Evolutionary conservation across 345 rosid species (phyloP).

Genomic region (Hypericum perforatum): DNA sequence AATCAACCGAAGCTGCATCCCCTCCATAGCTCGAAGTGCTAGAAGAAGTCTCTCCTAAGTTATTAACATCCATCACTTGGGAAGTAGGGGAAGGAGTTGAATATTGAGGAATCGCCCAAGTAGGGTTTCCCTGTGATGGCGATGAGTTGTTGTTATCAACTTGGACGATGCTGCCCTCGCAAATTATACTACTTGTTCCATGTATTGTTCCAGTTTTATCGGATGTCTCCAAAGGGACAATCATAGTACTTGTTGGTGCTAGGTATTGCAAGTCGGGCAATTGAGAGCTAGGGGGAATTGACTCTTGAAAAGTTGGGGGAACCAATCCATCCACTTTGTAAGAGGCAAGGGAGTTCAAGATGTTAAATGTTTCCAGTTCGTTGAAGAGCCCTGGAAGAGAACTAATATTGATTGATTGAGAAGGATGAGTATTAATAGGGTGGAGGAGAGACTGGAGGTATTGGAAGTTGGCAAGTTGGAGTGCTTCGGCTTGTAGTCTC

Average conservation of each 20-base stretch:
- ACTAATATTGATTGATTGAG: constrained; percentile 12
- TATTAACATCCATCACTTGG: not conserved
- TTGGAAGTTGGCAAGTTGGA: constrained; percentile 36
- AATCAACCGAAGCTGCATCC: constrained; percentile 21
- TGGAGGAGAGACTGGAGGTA: constrained; percentile 44
- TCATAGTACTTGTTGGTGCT: constrained; percentile 5
- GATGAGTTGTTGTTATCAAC: constrained; percentile 8
- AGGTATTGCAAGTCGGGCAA: constrained; percentile 41
- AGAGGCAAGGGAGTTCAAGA: constrained; percentile 27
- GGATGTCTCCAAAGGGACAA: too few relatives aligned
- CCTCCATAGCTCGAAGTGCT: constrained; percentile 24
- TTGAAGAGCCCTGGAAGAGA: not conserved
- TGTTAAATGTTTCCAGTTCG: constrained; percentile 30
- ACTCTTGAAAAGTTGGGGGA: constrained; percentile 14
- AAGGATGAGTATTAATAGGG: constrained; percentile 15
- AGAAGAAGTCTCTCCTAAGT: constrained; percentile 14
- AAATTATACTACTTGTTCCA: too few relatives aligned
- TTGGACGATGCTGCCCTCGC: too few relatives aligned
- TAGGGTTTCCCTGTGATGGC: constrained; percentile 4
- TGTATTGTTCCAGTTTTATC: too few relatives aligned
- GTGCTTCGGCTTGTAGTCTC: constrained; percentile 39
- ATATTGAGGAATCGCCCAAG: constrained; percentile 31
- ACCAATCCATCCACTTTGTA: constrained; percentile 17
- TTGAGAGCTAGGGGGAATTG: constrained; percentile 33
- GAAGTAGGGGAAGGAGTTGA: constrained; percentile 36